Evolutionary conservation across 208 protist genomes (phyloP), one percentile per base, ranked within the genome.

Genomic region (Trypanosoma brucei): DNA sequence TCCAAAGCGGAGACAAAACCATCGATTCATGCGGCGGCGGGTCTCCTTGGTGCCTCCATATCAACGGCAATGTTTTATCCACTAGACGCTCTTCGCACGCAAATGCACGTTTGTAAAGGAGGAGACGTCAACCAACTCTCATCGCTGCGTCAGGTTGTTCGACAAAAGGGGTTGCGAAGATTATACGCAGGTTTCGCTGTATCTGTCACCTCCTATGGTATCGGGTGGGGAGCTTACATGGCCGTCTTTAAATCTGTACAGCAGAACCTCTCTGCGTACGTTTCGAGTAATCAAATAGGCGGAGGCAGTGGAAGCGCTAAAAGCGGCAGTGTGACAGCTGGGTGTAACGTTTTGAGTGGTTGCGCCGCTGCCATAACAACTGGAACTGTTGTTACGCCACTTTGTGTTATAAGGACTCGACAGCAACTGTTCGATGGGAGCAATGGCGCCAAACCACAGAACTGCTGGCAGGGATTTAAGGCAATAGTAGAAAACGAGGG

Each of bases 41-140:
- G 84, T 31, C 60, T 88, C n/a, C 44, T 86, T 44, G 85, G 84
- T 38, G 84, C 82, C 14, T 79, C 78, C 4, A 56, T 81, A 3
- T 74, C 88, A 2, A 92, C 79, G 70, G 77, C 82, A 57, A 46
- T 86, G 39, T 94, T 94, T 65, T 94, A 94, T 63, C 88, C 88
- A 2, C 75, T 94, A 2, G 88, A 94, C 65, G 88, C 92, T 62
- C 64, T 92, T 1, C 82, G 88, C 48, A 94, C 88, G 2, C 75
- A 83, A n/a, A 86, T 83, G 83, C 84, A 94, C 54, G 58, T 86
- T n/a, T 78, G 80, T 59, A 75, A 87, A 58, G 75, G 76, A 52
- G 73, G 59, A 31, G 54, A 69, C 48, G 68, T 61, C 2, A 71
- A 62, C 65, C 83, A 80, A 37, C 57, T 89, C 14, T 72, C 70